phyloP scores from a whole-genome alignment of 108 stramenopile species.

The Conticribra guillardii region DNA sequence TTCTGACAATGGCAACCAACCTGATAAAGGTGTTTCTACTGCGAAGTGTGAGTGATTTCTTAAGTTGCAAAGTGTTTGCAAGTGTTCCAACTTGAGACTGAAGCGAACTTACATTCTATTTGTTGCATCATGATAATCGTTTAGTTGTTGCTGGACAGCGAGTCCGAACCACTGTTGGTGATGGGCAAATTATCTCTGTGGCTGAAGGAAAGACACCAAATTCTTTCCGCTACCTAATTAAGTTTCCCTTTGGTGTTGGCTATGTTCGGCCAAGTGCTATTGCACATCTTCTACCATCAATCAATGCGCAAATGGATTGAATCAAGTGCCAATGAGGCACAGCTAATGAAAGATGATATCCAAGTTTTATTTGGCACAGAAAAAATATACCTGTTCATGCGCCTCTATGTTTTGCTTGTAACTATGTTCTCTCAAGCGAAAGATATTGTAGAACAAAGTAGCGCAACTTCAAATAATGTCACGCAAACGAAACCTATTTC shows the following conservation, averaged over 20 bases:
- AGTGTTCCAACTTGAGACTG: too few species aligned
- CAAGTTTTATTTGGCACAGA: slow-evolving; percentile 76
- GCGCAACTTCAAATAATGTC: slow-evolving; percentile 28
- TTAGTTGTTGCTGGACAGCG: slow-evolving; percentile 65
- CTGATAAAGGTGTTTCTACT: slow-evolving; percentile 31
- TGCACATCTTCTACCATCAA: slow-evolving; percentile 50
- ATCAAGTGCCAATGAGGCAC: slow-evolving; percentile 12
- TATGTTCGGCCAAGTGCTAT: slow-evolving; percentile 66
- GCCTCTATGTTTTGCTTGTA: slow-evolving; percentile 66
- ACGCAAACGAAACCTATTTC: too few species aligned
- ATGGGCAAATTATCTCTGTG: slow-evolving; percentile 67
- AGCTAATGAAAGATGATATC: slow-evolving; percentile 34
- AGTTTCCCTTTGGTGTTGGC: slow-evolving; percentile 74
- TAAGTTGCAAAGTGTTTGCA: too few species aligned
- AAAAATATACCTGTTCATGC: slow-evolving; percentile 75
- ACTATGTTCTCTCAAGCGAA: slow-evolving; percentile 64
- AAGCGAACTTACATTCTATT: slow-evolving; percentile 24
- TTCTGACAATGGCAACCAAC: slow-evolving; percentile 23
- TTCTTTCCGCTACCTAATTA: slow-evolving; percentile 58
- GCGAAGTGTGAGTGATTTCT: slow-evolving; percentile 43
- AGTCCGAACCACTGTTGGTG: slow-evolving; percentile 75
- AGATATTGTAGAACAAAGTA: slow-evolving; percentile 29
- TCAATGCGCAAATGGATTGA: slow-evolving; percentile 48
- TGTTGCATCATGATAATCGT: background rate
- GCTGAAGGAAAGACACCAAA: slow-evolving; percentile 25